Base-by-base conservation (phyloP, 257 asterid genomes). In the Scutellaria baicalensis region DNA sequence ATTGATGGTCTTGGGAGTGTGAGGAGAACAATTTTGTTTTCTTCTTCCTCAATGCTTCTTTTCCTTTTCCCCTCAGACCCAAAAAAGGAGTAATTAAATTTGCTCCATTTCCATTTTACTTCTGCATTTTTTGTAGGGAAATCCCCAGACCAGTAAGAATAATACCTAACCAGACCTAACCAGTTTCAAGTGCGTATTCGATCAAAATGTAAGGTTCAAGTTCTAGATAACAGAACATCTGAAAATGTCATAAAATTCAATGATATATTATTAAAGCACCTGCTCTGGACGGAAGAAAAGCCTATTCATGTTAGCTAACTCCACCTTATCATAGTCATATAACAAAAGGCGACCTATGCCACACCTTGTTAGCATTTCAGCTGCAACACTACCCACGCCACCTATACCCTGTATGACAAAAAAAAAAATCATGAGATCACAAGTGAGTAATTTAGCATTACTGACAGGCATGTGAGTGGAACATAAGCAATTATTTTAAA, bases 311-410 rank as follows among this genome's bases (percentile, higher is more conserved):
- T 93, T 93, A 79, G 99, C 99, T 76, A 93, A 80, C 88, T 93
- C 99, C 84, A 93, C 99, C 82, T 85, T 93, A 84, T 93, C 99
- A 81, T 93, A 93, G 84, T 93, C 99, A 75, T 93, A 93, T 81
- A 93, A 73, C 84, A 93, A 78, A 67, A 93, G 92, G 63, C 97
- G 99, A 36, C 99, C 99, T 10, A 93, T 89, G 66, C 99, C 99
- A 80, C 99, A 93, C 81, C 99, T 86, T 73, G 99, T 93, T 59
- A 93, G 88, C 99, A 93, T 93, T 84, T 93, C 99, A 78, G 99
- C 97, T 59, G 99, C 96, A 79, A 93, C 99, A 81, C 99, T 93
- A 73, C 99, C 97, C 23, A 93, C 99, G 43, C 99, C 99, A 83
- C 99, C 99, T 71, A 93, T 93, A 77, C 99, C 99, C 99, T 93